These are phyloP conservation scores for Lobosporangium transversale DNA, from an alignment of 192 early-diverging fungal species.

Conservation along the genomic window DNA sequence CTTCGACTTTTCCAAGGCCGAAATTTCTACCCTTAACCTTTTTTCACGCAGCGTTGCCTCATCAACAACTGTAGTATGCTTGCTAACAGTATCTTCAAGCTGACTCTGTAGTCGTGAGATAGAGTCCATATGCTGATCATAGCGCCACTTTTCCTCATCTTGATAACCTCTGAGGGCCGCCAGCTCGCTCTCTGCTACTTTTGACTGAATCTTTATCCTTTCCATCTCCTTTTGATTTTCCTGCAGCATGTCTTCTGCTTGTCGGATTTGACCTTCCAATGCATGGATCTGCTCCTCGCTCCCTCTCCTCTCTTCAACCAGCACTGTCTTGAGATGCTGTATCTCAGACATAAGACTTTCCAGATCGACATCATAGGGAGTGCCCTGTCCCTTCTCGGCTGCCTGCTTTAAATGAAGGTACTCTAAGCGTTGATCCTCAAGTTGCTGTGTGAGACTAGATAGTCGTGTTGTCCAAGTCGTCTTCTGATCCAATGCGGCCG, in stretches of 20 bases:
- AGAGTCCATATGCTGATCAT: not conserved
- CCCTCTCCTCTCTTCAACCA: conserved; percentile 3
- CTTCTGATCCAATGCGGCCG: not conserved
- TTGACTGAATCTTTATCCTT: no score
- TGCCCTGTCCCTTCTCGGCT: not conserved
- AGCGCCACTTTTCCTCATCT: no score
- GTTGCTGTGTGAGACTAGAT: not conserved
- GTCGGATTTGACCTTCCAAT: conserved; percentile 1
- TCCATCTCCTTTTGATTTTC: conserved; percentile 18
- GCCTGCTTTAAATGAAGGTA: not conserved
- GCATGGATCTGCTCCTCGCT: not conserved
- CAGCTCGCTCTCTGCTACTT: not conserved
- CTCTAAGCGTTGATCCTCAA: not conserved
- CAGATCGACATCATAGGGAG: no score
- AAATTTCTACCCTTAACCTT: not conserved
- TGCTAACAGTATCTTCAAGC: not conserved
- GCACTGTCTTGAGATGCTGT: not conserved
- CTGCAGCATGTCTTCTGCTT: not conserved
- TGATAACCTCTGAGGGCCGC: not conserved
- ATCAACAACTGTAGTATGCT: not conserved
- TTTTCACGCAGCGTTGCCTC: not conserved
- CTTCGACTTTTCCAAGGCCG: not conserved
- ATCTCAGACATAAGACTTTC: no score
- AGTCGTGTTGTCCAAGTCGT: not conserved
- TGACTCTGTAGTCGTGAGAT: not conserved